phyloP scores from a whole-genome alignment of 176 grass and related monocot genomes.

The Carex littledalei region DNA sequence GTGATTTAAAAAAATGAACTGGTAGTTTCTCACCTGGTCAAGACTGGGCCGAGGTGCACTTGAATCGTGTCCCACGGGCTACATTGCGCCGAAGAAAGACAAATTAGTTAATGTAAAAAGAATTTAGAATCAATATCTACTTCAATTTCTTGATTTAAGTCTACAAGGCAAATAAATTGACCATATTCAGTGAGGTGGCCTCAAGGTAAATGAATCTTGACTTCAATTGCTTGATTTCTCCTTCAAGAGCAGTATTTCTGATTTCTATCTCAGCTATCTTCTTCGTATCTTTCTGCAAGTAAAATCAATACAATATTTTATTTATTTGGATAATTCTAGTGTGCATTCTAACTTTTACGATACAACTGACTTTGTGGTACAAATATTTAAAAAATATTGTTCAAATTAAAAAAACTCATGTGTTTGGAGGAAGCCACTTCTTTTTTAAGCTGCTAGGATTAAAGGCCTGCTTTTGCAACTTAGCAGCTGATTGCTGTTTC shows the following conservation, averaged over 20 bases:
- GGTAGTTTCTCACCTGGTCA: not conserved
- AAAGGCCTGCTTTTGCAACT: too few relatives aligned
- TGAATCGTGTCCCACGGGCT: not conserved
- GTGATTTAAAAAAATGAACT: not conserved
- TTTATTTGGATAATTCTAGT: not conserved
- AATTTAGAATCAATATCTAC: not conserved
- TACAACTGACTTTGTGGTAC: too few relatives aligned
- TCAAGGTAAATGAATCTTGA: not conserved
- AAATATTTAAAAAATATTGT: too few relatives aligned
- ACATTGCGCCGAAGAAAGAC: not conserved
- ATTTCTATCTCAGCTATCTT: not conserved
- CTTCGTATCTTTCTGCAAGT: not conserved
- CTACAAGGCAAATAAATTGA: not conserved
- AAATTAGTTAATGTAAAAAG: not conserved
- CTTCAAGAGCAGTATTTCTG: not conserved
- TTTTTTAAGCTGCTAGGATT: too few relatives aligned
- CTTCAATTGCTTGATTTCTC: not conserved
- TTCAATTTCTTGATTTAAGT: not conserved
- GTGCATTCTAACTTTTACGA: too few relatives aligned
- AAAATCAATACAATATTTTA: not conserved
- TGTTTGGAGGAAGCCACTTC: too few relatives aligned
- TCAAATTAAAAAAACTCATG: too few relatives aligned
- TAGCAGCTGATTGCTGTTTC: too few relatives aligned
- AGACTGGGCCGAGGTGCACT: not conserved
- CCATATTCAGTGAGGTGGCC: not conserved